Conservation (phyloP, 108 stramenopile species). For the Skeletonema tropicum region DNA sequence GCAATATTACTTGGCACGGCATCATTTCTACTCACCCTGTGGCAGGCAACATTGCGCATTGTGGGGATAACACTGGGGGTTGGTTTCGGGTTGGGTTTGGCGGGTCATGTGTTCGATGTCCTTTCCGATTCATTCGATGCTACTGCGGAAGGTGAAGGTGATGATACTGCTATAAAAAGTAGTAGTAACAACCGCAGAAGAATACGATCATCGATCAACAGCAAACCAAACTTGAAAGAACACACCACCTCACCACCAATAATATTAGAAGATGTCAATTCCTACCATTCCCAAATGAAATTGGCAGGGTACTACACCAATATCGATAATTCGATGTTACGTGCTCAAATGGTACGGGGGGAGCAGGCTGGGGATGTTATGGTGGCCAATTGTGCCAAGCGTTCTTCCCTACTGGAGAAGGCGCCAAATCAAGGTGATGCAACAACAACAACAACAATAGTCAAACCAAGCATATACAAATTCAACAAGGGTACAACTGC, state of each 20-base stretch:
- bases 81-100: constrained; percentile 76
- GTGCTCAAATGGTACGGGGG: constrained; percentile 51
- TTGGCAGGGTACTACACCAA: constrained; percentile 43
- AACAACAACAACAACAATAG: not conserved
- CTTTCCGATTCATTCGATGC: constrained; percentile 36
- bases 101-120: constrained; percentile 71
- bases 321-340: constrained; percentile 23
- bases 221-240: constrained; percentile 16
- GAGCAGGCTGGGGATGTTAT: constrained; percentile 16
- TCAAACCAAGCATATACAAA: constrained; percentile 20
- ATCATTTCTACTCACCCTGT: constrained; percentile 6
- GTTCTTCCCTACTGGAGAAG: too few species aligned
- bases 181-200: too few species aligned
- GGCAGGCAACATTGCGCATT: constrained; percentile 38
- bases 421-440: too few species aligned
- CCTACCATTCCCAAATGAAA: constrained; percentile 40
- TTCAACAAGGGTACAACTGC: constrained; percentile 41
- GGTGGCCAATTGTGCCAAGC: constrained; percentile 19
- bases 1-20: too few species aligned
- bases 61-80: constrained; percentile 64
- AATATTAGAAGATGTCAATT: constrained; percentile 35
- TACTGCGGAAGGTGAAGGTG: not conserved
- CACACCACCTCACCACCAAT: not conserved
- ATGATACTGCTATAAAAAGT: too few species aligned
- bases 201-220: too few species aligned